Conservation (phyloP, 2,329 filamentous ascomycete genomes). For the Monilinia fructicola region DNA sequence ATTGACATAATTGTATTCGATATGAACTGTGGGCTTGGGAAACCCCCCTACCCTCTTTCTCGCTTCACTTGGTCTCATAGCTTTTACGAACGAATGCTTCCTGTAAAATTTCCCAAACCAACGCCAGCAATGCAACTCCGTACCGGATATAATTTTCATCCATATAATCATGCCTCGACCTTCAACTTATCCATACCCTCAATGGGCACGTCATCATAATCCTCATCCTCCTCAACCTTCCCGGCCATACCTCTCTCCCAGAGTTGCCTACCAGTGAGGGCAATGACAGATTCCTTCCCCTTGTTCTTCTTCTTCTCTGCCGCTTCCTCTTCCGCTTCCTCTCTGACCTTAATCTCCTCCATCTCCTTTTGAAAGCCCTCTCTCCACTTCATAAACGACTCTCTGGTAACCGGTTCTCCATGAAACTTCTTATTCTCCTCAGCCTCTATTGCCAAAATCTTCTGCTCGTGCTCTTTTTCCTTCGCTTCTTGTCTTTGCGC, state of each 20-base stretch:
- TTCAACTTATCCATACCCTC: conserved; percentile 70
- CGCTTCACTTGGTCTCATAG: neutral
- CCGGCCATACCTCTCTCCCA: conserved; percentile 74
- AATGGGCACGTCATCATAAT: conserved; percentile 57
- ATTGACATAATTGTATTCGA: neutral
- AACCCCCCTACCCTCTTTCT: neutral
- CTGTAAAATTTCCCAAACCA: conserved; percentile 21
- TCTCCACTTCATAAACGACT: conserved; percentile 82
- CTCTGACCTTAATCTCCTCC: conserved; percentile 65
- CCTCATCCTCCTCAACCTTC: conserved; percentile 66
- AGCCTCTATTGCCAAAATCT: conserved; percentile 63
- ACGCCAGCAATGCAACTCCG: conserved; percentile 39
- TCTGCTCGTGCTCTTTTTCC: conserved; percentile 58
- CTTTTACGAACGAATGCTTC: conserved; percentile 1
- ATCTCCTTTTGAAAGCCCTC: conserved; percentile 76
- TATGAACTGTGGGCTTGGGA: neutral
- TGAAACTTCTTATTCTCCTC: conserved; percentile 98
- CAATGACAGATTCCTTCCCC: conserved; percentile 70
- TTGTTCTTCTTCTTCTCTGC: conserved; percentile 81
- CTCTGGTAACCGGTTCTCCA: conserved; percentile 81
- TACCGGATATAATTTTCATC: conserved; percentile 27
- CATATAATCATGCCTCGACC: conserved; percentile 51
- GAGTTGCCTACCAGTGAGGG: conserved; percentile 70
- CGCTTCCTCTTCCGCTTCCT: conserved; percentile 72
- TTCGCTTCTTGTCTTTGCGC: conserved; percentile 67